Percentiles rank a stretch among this genome's conserved stretches.
These are phyloP conservation scores for Amanita thiersii DNA, from an alignment of 768 basidiomycete genomes.

Conservation along the genomic window DNA sequence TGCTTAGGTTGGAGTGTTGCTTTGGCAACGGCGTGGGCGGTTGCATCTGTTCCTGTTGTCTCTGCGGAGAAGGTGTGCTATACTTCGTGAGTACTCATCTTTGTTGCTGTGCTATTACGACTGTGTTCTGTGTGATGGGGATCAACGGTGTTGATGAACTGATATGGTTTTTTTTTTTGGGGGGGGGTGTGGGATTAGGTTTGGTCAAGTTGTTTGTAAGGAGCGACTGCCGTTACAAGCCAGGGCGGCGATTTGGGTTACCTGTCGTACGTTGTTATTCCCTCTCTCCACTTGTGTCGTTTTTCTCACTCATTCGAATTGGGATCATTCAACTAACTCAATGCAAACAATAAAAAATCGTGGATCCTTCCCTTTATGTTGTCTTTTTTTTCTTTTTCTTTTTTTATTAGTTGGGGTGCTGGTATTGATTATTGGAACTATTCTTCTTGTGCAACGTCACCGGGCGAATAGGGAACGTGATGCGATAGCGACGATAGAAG, in stretches of 20 bases:
- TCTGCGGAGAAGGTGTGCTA: constrained; percentile 18
- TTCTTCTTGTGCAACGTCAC: neutral
- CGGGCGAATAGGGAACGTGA: constrained; percentile 5
- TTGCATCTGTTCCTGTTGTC: constrained; percentile 15
- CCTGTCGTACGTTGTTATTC: neutral
- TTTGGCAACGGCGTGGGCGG: constrained; percentile 13
- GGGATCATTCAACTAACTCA: no score
- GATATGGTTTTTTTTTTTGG: neutral
- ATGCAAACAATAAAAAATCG: no score
- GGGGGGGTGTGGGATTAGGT: no score
- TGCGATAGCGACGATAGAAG: constrained; percentile 15
- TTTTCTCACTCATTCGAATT: no score
- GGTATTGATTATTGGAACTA: neutral
- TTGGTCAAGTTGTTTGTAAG: constrained; percentile 2
- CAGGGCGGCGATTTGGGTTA: constrained; percentile 1
- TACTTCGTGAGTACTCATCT: constrained; percentile 5
- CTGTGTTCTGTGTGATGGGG: neutral
- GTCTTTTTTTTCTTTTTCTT: no score
- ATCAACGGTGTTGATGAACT: neutral
- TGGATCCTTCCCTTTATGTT: no score
- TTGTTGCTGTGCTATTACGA: neutral
- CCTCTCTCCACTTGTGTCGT: no score
- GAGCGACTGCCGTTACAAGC: constrained; percentile 1
- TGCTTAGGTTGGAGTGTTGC: neutral
- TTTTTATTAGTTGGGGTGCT: neutral